Conservation (phyloP, 139 green algal species). For the Zygnema circumcarinatum region DNA sequence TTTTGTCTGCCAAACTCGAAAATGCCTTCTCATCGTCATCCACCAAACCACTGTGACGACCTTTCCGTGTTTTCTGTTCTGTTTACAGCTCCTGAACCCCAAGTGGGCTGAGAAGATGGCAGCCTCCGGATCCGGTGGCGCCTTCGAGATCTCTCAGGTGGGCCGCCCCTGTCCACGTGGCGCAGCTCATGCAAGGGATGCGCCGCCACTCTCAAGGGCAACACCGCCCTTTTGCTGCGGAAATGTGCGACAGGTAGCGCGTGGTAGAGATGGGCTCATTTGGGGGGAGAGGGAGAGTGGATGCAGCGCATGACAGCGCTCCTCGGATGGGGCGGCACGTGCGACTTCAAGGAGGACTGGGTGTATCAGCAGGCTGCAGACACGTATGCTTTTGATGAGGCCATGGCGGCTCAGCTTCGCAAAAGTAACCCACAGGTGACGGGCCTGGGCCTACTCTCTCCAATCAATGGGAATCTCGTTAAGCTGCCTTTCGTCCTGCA, state of each 20-base stretch:
- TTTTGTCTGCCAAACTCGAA: too few relatives aligned
- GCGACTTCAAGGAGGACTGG: conserved; percentile 90
- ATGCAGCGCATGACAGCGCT: conserved; percentile 89
- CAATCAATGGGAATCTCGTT: background rate
- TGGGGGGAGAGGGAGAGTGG: background rate
- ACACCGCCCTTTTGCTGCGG: too few relatives aligned
- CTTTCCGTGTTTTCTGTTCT: too few relatives aligned
- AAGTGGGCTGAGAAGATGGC: conserved; percentile 92
- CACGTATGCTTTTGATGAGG: conserved; percentile 88
- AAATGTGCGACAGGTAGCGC: too few relatives aligned
- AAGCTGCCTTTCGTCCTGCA: too few relatives aligned
- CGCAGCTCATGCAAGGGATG: background rate
- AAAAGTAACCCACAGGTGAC: conserved; percentile 74
- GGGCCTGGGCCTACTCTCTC: too few relatives aligned
- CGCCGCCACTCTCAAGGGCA: background rate
- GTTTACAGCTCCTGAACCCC: conserved; percentile 87
- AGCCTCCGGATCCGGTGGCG: conserved; percentile 86
- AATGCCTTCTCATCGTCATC: too few relatives aligned
- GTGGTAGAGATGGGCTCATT: too few relatives aligned
- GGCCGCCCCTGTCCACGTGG: background rate
- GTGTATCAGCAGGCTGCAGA: conserved; percentile 85
- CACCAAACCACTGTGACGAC: too few relatives aligned
- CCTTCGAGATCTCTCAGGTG: conserved; percentile 87
- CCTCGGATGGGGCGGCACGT: conserved; percentile 93
- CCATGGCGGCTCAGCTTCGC: conserved; percentile 81